Evolutionary conservation across 768 basidiomycete species (phyloP), one percentile per base, ranked within the genome.

Genomic region (Mycena albidolilacea): DNA sequence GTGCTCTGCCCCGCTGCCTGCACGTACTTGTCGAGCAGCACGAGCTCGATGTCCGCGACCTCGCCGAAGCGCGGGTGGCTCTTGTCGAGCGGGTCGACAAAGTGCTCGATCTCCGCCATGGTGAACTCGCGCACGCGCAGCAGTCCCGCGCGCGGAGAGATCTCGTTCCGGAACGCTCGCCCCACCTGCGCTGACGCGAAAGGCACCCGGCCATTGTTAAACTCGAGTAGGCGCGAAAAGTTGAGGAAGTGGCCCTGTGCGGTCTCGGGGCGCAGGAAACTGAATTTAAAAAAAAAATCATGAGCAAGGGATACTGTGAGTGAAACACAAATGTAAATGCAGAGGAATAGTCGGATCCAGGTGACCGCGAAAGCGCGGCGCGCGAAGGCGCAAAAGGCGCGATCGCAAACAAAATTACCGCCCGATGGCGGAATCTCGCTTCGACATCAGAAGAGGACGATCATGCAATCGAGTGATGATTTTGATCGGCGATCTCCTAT

Each of bases 41-140:
- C 84, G 59, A 99, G 87, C 62, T 87, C 88, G 72, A 96, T 86
- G 77, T 96, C 90, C 69, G 91, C 90, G 71, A 94, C 90, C 75
- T 97, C 95, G 60, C 81, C 79, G 86, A 99, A 99, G n/a, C 91
- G 89, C 35, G 88, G 85, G 83, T 99, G 98, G 7, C 82, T 84
- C 85, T 99, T 99, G 85, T 98, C 92, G 54, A 89, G 88, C 15
- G 98, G 98, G 86, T 99, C 98, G 77, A 99, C 98, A 75, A 87
- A 99, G 85, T 99, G 98, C 84, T 99, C 98, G 80, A 99, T 98
- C 86, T 99, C 98, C 58, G 97, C 98, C 97, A 99, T 98, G 12
- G 96, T 98, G 85, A 99, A 99, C 82, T 99, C 98, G 76, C 97
- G 95, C 41, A 99, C 97, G 72, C 98, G 97, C 59, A 99, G 89